Conservation (phyloP, 2,329 filamentous ascomycete genomes). For the Lachnellula cervina region DNA sequence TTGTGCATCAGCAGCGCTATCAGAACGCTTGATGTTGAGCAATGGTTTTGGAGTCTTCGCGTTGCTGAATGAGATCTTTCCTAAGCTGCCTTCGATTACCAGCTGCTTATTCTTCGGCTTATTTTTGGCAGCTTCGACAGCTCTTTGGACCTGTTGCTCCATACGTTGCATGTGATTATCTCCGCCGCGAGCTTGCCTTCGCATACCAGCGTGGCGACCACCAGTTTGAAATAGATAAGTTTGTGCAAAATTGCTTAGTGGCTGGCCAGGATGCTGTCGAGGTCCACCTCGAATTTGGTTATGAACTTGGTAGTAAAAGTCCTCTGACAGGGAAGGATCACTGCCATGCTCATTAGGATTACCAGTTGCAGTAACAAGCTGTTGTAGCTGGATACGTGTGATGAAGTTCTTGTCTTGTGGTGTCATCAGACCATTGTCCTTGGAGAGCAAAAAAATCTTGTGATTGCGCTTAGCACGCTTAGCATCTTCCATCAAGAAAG, state of each 20-base stretch:
- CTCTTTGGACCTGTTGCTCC: constrained; percentile 97
- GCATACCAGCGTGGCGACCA: constrained; percentile 67
- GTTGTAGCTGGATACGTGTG: constrained; percentile 93
- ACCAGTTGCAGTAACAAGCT: constrained; percentile 87
- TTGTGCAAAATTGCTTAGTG: constrained; percentile 92
- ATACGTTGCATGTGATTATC: constrained; percentile 98
- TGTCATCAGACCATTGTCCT: constrained; percentile 96
- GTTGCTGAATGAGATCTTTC: constrained; percentile 98
- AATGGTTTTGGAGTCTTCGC: constrained; percentile 94
- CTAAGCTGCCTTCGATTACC: constrained; percentile 90
- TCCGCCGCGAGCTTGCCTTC: constrained; percentile 73
- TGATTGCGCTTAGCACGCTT: constrained; percentile 96
- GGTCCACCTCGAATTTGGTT: constrained; percentile 88
- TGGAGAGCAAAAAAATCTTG: constrained; percentile 90
- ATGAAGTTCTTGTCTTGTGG: constrained; percentile 99
- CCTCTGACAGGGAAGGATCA: constrained; percentile 79
- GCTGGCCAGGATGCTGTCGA: constrained; percentile 86
- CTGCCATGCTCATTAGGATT: constrained; percentile 75
- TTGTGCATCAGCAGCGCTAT: constrained; percentile 57
- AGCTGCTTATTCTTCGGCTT: constrained; percentile 97
- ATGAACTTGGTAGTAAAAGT: constrained; percentile 98
- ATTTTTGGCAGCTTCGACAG: constrained; percentile 93
- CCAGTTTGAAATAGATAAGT: constrained; percentile 97
- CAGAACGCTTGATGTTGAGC: constrained; percentile 88
- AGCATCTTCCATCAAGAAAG: constrained; percentile 84